Percentiles rank a stretch among this genome's conserved stretches.
Evolutionary conservation across 2,329 filamentous ascomycete genomes (phyloP).

Genomic region (Zelopaecilomyces penicillatus): DNA sequence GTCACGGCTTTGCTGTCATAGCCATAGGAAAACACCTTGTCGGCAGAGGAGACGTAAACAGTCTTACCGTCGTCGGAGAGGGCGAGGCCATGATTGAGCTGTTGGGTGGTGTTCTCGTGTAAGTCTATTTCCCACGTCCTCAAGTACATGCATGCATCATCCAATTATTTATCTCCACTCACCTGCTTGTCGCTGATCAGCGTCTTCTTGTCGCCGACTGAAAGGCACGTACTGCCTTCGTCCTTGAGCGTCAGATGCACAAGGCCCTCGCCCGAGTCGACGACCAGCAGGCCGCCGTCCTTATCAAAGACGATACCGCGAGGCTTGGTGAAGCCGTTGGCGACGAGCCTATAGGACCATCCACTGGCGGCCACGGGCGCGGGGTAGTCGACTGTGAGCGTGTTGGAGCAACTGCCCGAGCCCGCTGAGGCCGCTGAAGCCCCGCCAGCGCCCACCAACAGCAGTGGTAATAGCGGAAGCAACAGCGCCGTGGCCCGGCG

Average conservation of each 20-base stretch:
- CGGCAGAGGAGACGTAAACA: conserved; percentile 48
- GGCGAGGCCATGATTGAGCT: conserved; percentile 50
- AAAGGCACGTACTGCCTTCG: conserved; percentile 32
- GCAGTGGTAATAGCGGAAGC: too few relatives aligned
- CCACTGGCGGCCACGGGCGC: conserved; percentile 31
- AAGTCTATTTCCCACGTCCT: neutral
- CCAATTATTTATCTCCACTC: conserved; percentile 10
- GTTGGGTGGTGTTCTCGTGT: neutral
- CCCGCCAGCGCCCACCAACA: neutral
- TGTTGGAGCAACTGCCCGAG: conserved; percentile 22
- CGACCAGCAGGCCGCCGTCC: conserved; percentile 36
- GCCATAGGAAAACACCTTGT: conserved; percentile 54
- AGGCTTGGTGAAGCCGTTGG: conserved; percentile 32
- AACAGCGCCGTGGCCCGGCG: too few relatives aligned
- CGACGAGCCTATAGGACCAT: conserved; percentile 37
- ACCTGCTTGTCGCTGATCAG: conserved; percentile 29
- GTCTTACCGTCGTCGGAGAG: conserved; percentile 44
- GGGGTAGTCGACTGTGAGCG: conserved; percentile 26
- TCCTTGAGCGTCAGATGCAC: conserved; percentile 33
- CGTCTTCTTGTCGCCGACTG: conserved; percentile 26
- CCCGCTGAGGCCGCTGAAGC: neutral
- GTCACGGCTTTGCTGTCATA: conserved; percentile 50
- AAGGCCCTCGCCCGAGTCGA: conserved; percentile 35
- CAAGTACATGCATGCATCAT: neutral
- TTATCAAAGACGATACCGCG: conserved; percentile 38